Evolutionary conservation across 805 yeast species (phyloP).

Genomic region (Ogataea ganodermae): DNA sequence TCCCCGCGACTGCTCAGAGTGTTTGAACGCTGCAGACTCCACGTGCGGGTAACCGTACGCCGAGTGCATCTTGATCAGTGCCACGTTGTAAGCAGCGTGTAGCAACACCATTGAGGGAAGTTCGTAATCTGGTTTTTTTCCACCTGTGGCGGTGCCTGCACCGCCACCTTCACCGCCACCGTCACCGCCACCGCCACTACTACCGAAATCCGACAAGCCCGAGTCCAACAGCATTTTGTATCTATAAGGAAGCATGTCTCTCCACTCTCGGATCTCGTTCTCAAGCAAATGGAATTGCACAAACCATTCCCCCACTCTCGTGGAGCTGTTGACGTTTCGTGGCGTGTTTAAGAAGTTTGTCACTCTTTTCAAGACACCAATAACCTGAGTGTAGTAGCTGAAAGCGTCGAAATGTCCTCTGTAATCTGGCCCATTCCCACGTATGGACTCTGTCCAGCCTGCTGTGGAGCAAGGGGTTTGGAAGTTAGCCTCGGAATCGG

Average conservation of each 20-base stretch:
- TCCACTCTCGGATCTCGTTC: constrained; percentile 17
- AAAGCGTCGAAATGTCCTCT: constrained; percentile 20
- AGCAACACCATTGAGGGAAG: constrained; percentile 8
- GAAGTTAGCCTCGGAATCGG: constrained; percentile 22
- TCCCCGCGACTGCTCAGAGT: constrained; percentile 23
- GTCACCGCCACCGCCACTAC: not conserved
- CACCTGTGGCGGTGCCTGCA: not conserved
- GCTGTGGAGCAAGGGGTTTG: constrained; percentile 21
- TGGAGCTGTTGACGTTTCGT: constrained; percentile 18
- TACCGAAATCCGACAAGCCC: constrained; percentile 1
- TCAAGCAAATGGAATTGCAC: constrained; percentile 22
- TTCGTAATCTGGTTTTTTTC: constrained; percentile 1
- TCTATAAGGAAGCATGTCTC: constrained; percentile 14
- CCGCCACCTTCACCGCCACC: not conserved
- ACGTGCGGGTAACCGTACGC: constrained; percentile 31
- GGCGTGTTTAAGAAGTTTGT: constrained; percentile 21
- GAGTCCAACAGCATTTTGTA: constrained; percentile 9
- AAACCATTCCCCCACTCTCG: constrained; percentile 24
- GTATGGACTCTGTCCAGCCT: constrained; percentile 13
- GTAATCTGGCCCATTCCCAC: not conserved
- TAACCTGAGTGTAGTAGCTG: constrained; percentile 23
- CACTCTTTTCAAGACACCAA: constrained; percentile 20
- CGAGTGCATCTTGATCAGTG: constrained; percentile 28
- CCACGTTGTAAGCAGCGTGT: constrained; percentile 24
- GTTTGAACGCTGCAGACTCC: constrained; percentile 24